phyloP scores from a whole-genome alignment of 2,329 filamentous ascomycete genomes.

The Alternaria novae-zelandiae region DNA sequence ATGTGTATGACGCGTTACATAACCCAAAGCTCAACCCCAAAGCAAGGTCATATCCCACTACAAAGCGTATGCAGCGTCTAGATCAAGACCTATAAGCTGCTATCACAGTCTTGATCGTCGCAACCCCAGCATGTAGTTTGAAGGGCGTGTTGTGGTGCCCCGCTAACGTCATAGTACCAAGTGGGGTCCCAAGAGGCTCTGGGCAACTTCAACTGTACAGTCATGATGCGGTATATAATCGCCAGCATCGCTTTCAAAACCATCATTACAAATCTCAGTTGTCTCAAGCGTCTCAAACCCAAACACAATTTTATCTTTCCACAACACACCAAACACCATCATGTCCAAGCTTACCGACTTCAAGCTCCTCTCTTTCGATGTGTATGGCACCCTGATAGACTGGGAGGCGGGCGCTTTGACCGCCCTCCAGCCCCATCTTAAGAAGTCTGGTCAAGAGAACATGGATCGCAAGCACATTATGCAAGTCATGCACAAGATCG shows the following conservation, averaged over 20 bases:
- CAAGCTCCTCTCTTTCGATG: conserved; percentile 72
- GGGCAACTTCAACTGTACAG: background rate
- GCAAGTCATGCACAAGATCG: conserved; percentile 55
- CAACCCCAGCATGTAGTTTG: conserved; percentile 1
- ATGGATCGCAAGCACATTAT: conserved; percentile 40
- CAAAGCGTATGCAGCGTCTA: conserved; percentile 9
- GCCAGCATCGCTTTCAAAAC: background rate
- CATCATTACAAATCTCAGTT: background rate
- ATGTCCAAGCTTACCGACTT: conserved; percentile 51
- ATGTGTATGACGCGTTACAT: background rate
- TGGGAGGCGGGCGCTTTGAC: conserved; percentile 72
- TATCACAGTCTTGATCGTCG: background rate
- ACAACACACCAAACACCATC: background rate
- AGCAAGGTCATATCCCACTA: background rate
- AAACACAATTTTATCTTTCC: background rate
- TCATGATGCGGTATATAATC: background rate
- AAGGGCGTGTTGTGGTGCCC: conserved; percentile 24
- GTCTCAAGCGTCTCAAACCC: background rate
- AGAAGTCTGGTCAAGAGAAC: conserved; percentile 34
- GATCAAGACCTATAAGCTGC: background rate
- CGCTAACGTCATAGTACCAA: conserved; percentile 19
- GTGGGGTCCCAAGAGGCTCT: conserved; percentile 14
- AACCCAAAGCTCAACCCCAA: background rate
- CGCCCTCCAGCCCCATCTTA: conserved; percentile 60
- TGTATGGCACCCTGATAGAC: conserved; percentile 81